Evolutionary conservation across 495 filamentous ascomycete genomes (phyloP).

Genomic region (Penicillium egyptiacum): DNA sequence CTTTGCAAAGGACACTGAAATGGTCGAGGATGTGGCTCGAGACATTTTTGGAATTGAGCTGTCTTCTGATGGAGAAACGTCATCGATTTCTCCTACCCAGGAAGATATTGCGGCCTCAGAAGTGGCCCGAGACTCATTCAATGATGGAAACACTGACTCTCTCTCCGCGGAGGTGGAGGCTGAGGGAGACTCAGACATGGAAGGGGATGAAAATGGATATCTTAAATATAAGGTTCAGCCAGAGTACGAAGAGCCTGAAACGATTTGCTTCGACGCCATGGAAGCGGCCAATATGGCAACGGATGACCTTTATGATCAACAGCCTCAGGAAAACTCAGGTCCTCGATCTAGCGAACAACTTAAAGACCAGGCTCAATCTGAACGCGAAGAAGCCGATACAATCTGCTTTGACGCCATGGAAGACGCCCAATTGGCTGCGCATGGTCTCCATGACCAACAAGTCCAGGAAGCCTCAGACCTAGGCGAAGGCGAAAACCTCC

Average conservation of each 20-base stretch:
- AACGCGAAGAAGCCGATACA: constrained; percentile 24
- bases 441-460: constrained; percentile 9
- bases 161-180: neutral
- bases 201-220: neutral
- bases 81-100: constrained; percentile 11
- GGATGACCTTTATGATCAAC: constrained; percentile 4
- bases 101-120: constrained; percentile 2
- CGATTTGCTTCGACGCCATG: constrained; percentile 27
- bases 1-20: constrained; percentile 20
- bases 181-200: neutral
- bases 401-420: constrained; percentile 29
- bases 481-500: neutral
- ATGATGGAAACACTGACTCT: constrained; percentile 13
- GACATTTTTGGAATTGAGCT: constrained; percentile 32
- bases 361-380: constrained; percentile 17
- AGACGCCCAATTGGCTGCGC: constrained; percentile 14
- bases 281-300: constrained; percentile 20
- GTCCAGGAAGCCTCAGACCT: neutral
- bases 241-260: constrained; percentile 28
- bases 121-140: constrained; percentile 4
- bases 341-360: neutral
- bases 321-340: neutral
- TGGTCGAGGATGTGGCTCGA: constrained; percentile 31
- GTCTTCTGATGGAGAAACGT: constrained; percentile 12
- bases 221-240: constrained; percentile 13